Conservation (phyloP, 2,329 filamentous ascomycete species). For the Diplodia corticola region DNA sequence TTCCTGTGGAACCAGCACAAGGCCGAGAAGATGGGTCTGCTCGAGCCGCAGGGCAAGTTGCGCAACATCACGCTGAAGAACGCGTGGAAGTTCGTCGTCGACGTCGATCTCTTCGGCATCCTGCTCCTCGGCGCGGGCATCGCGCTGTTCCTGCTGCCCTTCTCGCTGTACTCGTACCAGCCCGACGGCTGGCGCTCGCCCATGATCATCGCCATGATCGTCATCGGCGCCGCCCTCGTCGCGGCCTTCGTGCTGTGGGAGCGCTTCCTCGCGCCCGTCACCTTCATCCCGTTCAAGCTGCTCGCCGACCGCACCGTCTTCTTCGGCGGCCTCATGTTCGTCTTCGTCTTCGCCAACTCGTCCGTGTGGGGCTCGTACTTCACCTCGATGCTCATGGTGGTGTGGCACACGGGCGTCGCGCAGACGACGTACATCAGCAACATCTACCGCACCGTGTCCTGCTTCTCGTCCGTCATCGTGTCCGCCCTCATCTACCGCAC, state of each 20-base stretch:
- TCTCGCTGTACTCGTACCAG: slow-evolving; percentile 43
- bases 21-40: slow-evolving; percentile 46
- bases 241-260: slow-evolving; percentile 42
- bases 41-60: slow-evolving; percentile 13
- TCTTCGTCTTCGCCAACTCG: slow-evolving; percentile 25
- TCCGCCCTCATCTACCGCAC: slow-evolving; percentile 21
- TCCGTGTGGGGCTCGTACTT: slow-evolving; percentile 35
- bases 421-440: slow-evolving; percentile 32
- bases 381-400: slow-evolving; percentile 37
- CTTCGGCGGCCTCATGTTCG: slow-evolving; percentile 56
- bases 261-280: slow-evolving; percentile 40
- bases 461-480: slow-evolving; percentile 30
- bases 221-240: slow-evolving; percentile 39
- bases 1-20: slow-evolving; percentile 59
- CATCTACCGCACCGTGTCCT: slow-evolving; percentile 33
- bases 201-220: slow-evolving; percentile 42
- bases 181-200: slow-evolving; percentile 41
- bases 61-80: background rate
- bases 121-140: slow-evolving; percentile 58
- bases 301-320: slow-evolving; percentile 53
- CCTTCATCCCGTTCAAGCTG: slow-evolving; percentile 48
- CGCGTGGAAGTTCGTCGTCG: slow-evolving; percentile 1
- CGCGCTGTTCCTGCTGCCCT: slow-evolving; percentile 64
- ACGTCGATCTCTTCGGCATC: slow-evolving; percentile 24
- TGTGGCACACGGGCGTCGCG: slow-evolving; percentile 27